phyloP scores from a whole-genome alignment of 345 rosid species.

The Citrus sp. region DNA sequence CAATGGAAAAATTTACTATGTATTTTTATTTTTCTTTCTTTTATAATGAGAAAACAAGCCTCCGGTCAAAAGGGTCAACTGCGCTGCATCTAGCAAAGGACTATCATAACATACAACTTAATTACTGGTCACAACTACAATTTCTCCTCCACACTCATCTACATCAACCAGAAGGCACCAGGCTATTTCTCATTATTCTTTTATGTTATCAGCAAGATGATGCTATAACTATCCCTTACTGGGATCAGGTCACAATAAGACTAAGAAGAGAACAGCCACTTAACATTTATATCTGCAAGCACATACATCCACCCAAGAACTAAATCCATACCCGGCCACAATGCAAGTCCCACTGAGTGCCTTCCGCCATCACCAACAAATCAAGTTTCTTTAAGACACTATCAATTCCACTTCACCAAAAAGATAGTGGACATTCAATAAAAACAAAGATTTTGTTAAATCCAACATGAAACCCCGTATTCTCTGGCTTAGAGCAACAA shows the following conservation, averaged over 20 bases:
- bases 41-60: not conserved
- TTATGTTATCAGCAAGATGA: constrained; percentile 9
- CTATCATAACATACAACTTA: constrained; percentile 6
- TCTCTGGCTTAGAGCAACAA: constrained; percentile 9
- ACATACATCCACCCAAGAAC: not conserved
- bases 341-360: constrained; percentile 3
- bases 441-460: constrained; percentile 2
- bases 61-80: constrained; percentile 11
- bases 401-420: constrained; percentile 3
- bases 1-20: not conserved
- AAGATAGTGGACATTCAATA: constrained; percentile 1
- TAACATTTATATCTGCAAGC: constrained; percentile 1
- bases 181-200: not conserved
- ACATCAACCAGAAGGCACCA: constrained; percentile 18
- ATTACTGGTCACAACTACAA: constrained; percentile 5
- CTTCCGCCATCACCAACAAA: constrained; percentile 1
- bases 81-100: constrained; percentile 17
- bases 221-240: constrained; percentile 8
- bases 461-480: constrained; percentile 5
- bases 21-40: not conserved
- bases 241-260: constrained; percentile 9
- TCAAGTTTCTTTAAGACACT: not conserved
- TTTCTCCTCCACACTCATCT: constrained; percentile 13
- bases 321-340: not conserved
- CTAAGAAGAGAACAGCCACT: constrained; percentile 14